Conservation (phyloP, 1,284 basidiomycete species). For the Agaricales sp. region DNA sequence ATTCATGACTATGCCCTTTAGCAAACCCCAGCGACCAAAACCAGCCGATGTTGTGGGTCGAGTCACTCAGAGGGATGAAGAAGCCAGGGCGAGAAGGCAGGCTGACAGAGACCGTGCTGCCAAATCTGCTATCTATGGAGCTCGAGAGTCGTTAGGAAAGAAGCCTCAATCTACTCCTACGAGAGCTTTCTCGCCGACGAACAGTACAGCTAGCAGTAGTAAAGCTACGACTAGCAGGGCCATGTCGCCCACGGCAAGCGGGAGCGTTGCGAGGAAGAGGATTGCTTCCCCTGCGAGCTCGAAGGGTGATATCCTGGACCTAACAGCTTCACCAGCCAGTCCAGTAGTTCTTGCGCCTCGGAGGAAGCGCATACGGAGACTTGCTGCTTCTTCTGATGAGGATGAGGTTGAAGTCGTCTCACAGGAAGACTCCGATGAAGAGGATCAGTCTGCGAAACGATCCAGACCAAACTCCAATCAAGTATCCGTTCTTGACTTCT, state of each 20-base stretch:
- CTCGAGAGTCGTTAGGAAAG: background rate
- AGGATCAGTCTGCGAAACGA: background rate
- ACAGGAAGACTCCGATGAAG: background rate
- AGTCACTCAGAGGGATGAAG: background rate
- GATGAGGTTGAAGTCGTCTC: slow-evolving; percentile 1
- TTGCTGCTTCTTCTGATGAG: background rate
- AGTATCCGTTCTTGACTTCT: slow-evolving; percentile 68
- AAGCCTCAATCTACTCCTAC: background rate
- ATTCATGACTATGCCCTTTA: background rate
- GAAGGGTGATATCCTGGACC: background rate
- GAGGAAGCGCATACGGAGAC: background rate
- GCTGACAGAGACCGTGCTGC: background rate
- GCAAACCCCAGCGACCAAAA: background rate
- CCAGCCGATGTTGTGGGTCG: background rate
- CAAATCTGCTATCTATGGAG: background rate
- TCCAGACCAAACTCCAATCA: slow-evolving; percentile 6
- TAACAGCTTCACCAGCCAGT: background rate
- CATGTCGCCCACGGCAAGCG: background rate
- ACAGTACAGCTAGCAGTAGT: background rate
- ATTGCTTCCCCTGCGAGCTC: background rate
- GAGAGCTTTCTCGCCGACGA: background rate
- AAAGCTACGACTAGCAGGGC: background rate
- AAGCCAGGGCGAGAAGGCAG: background rate
- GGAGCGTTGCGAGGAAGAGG: background rate
- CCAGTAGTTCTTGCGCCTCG: background rate